Percentiles rank a stretch among this genome's conserved stretches.
These are phyloP conservation scores for Dictyophora rubrovolvata DNA, from an alignment of 768 basidiomycete genomes.

Conservation along the genomic window DNA sequence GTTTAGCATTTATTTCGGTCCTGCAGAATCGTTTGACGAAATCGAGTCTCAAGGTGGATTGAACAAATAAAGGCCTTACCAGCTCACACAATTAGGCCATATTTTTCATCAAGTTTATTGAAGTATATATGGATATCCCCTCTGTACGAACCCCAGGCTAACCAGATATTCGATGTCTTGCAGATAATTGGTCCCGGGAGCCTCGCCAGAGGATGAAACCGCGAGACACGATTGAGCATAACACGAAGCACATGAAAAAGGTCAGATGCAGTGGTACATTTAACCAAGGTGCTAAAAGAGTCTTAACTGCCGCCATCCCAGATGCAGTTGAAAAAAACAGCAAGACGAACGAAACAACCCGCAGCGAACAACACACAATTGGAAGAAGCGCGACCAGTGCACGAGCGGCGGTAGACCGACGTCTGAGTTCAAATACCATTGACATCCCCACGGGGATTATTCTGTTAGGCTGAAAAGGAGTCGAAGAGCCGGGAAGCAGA, in stretches of 20 bases:
- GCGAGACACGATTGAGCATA: constrained; percentile 26
- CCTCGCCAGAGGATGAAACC: constrained; percentile 27
- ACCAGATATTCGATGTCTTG: constrained; percentile 23
- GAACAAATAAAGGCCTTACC: constrained; percentile 14
- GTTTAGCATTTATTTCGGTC: constrained; percentile 21
- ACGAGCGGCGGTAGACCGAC: no score
- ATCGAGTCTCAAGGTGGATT: background rate
- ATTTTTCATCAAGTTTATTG: constrained; percentile 19
- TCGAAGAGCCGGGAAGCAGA: no score
- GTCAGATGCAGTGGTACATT: constrained; percentile 8
- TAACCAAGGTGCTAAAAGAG: no score
- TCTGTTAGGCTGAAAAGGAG: no score
- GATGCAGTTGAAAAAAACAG: no score
- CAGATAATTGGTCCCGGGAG: constrained; percentile 26
- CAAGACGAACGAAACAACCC: no score
- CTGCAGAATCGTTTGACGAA: constrained; percentile 13
- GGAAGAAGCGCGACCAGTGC: no score
- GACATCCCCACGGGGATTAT: no score
- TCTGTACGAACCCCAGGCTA: constrained; percentile 12
- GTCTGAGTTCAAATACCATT: no score
- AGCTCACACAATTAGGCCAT: constrained; percentile 25
- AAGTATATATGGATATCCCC: constrained; percentile 17
- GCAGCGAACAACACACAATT: no score
- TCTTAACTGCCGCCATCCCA: no score
- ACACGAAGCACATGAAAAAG: no score